Evolutionary conservation across 1,284 basidiomycete genomes (phyloP).

Genomic region (Takashimella koratensis): DNA sequence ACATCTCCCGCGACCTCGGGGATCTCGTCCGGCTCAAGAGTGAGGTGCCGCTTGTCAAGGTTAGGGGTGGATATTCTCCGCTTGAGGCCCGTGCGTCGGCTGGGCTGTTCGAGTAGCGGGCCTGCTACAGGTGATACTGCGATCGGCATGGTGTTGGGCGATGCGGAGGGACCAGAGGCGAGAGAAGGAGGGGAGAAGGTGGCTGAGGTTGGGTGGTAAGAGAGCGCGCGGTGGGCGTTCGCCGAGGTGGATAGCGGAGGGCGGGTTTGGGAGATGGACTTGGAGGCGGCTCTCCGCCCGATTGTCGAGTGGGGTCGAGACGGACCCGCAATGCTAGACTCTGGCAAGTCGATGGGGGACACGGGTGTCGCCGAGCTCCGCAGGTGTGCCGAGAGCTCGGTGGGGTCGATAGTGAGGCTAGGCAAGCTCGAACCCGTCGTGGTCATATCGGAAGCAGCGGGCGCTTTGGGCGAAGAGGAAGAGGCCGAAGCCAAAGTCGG

Average conservation of each 20-base stretch:
- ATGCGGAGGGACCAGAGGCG: neutral
- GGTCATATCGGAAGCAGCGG: neutral
- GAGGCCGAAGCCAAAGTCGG: too few species aligned
- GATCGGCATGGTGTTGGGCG: conserved; percentile 3
- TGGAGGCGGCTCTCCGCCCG: conserved; percentile 9
- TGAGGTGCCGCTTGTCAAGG: conserved; percentile 12
- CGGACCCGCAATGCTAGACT: conserved; percentile 11
- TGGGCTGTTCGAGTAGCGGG: neutral
- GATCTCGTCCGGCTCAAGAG: conserved; percentile 13
- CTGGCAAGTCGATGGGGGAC: neutral
- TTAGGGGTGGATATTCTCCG: conserved; percentile 39
- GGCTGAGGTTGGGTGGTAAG: conserved; percentile 14
- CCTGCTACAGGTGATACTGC: neutral
- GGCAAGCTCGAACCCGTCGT: neutral
- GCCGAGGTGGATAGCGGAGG: conserved; percentile 6
- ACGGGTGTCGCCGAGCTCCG: neutral
- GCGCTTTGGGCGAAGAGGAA: neutral
- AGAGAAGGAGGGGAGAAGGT: neutral
- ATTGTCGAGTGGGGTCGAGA: conserved; percentile 4
- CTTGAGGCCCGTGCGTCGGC: conserved; percentile 27
- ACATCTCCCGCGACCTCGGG: conserved; percentile 4
- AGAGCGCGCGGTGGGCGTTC: conserved; percentile 2
- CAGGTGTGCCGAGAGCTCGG: neutral
- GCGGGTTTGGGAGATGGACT: conserved; percentile 11
- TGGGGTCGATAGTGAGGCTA: neutral